These are phyloP conservation scores for Seiridium unicorne DNA, from an alignment of 2,329 filamentous ascomycete genomes.

Conservation along the genomic window DNA sequence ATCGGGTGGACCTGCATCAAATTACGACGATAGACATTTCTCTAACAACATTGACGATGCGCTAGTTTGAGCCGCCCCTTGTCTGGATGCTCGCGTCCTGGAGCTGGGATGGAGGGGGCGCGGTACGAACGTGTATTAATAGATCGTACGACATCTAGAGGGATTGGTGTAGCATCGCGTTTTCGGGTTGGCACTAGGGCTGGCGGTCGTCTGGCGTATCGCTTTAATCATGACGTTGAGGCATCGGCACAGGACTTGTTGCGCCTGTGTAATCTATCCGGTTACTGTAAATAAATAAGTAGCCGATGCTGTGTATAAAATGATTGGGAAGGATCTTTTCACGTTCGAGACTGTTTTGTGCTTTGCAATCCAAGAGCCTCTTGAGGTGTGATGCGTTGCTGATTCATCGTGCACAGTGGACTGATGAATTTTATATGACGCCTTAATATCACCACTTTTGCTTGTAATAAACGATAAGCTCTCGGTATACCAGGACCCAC, in stretches of 20 bases:
- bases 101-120: background rate
- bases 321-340: background rate
- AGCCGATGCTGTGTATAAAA: conserved; percentile 12
- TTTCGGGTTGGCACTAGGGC: conserved; percentile 8
- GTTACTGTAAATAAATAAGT: conserved; percentile 12
- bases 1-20: background rate
- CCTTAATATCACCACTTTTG: no score
- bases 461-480: no score
- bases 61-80: background rate
- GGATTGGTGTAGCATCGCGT: conserved; percentile 10
- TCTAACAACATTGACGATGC: conserved; percentile 6
- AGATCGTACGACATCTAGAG: conserved; percentile 13
- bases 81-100: background rate
- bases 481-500: no score
- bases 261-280: conserved; percentile 11
- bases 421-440: no score
- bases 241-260: background rate
- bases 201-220: conserved; percentile 7
- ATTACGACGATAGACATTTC: conserved; percentile 9
- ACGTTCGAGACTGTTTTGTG: no score
- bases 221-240: conserved; percentile 6
- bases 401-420: no score
- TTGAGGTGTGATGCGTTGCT: no score
- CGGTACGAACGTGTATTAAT: conserved; percentile 8
- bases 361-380: no score